phyloP scores from a whole-genome alignment of 441 rosid genomes.

The Erysimum cheiri region DNA sequence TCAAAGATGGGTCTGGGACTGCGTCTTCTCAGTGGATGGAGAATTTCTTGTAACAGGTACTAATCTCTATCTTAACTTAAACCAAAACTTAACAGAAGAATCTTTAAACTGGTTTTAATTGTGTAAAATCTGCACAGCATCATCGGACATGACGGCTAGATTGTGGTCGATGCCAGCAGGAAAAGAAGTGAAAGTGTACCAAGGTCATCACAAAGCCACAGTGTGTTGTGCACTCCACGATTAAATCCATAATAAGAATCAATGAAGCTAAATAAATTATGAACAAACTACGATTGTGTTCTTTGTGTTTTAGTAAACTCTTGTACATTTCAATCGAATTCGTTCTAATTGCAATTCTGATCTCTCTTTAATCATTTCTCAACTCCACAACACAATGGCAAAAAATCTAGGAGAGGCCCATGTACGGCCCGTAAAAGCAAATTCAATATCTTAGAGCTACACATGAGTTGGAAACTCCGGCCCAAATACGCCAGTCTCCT shows the following conservation, averaged over 20 bases:
- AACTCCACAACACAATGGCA: not conserved
- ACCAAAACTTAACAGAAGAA: not conserved
- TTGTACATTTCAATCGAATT: constrained; percentile 32
- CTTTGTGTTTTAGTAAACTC: constrained; percentile 18
- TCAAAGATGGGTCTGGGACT: constrained; percentile 97
- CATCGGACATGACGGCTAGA: constrained; percentile 87
- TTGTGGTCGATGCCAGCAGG: constrained; percentile 80
- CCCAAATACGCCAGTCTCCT: constrained; percentile 23
- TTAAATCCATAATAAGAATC: constrained; percentile 36
- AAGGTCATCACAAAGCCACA: constrained; percentile 92
- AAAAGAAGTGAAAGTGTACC: constrained; percentile 71
- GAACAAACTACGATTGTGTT: constrained; percentile 10
- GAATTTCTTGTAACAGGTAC: constrained; percentile 92
- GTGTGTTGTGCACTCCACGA: constrained; percentile 95
- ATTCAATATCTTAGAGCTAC: not conserved
- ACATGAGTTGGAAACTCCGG: not conserved
- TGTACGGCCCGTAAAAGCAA: not conserved
- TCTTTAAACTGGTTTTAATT: constrained; percentile 28
- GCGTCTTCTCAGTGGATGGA: constrained; percentile 96
- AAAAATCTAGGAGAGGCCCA: constrained; percentile 17
- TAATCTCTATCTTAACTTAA: not conserved
- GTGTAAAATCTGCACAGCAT: constrained; percentile 54
- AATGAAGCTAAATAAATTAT: constrained; percentile 6
- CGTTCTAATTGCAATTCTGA: not conserved
- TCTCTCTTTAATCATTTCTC: not conserved